Percentiles rank a stretch among this genome's conserved stretches.
Evolutionary conservation across 2,329 filamentous ascomycete genomes (phyloP).

Genomic region (Cyphellophora europaea): DNA sequence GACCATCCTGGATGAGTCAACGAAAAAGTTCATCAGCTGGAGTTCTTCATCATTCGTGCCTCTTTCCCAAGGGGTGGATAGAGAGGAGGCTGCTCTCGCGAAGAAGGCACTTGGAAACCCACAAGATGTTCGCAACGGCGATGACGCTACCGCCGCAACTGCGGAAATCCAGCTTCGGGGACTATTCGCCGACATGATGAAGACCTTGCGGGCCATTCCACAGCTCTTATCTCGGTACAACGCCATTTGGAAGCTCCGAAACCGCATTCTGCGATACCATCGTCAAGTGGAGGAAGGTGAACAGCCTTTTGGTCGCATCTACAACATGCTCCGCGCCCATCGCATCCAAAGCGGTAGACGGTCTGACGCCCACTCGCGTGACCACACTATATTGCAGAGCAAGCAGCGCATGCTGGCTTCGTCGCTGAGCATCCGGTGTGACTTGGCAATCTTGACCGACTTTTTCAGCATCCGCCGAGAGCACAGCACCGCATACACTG

Average conservation of each 20-base stretch:
- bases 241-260: slow-evolving; percentile 16
- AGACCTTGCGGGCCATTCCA: background rate
- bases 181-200: background rate
- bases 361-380: slow-evolving; percentile 16
- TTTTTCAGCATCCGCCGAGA: slow-evolving; percentile 21
- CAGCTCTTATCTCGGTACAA: background rate
- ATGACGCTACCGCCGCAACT: background rate
- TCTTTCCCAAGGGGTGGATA: slow-evolving; percentile 27
- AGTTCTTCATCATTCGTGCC: slow-evolving; percentile 34
- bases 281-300: slow-evolving; percentile 25
- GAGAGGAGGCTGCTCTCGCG: slow-evolving; percentile 1
- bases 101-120: slow-evolving; percentile 11
- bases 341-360: slow-evolving; percentile 20
- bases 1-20: slow-evolving; percentile 52
- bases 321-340: slow-evolving; percentile 25
- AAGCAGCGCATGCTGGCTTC: slow-evolving; percentile 33
- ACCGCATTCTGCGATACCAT: slow-evolving; percentile 23
- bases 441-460: slow-evolving; percentile 39
- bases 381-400: slow-evolving; percentile 25
- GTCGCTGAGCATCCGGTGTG: slow-evolving; percentile 39
- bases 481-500: background rate
- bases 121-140: too few species aligned
- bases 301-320: slow-evolving; percentile 29
- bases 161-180: slow-evolving; percentile 3
- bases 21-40: slow-evolving; percentile 55